Evolutionary conservation across 2,329 filamentous ascomycete species (phyloP), one percentile per base, ranked within the genome.

Genomic region (Aspergillus tanneri): DNA sequence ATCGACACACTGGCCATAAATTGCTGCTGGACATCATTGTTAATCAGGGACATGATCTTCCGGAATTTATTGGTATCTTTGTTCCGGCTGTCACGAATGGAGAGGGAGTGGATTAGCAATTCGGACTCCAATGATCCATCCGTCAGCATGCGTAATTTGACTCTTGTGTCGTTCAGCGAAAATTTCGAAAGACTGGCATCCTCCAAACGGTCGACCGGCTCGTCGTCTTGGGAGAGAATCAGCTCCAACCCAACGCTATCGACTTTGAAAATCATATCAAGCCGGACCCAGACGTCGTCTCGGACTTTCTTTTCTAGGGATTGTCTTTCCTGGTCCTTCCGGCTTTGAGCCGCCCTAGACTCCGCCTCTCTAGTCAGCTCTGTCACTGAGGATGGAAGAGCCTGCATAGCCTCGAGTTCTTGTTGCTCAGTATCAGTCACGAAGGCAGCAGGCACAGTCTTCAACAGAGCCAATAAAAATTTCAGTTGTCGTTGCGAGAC

Each of bases 1-100:
- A 99, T 95, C 0, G 91, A 95, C 3, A 99, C 76, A 65, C 88
- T 96, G 14, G 93, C 93, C 93, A 99, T 99, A 63, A 99, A 91
- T 61, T 99, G 95, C 67, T 97, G 91, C 37, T 84, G 82, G 46
- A 93, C 90, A 47, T 91, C 87, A 59, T 90, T 92, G 69, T 96
- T 97, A 63, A 91, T 90, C 46, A 95, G 85, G 2, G 91, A 91
- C 93, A 99, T 97, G 72, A 99, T 96, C 68, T 92, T 95, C 42
- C 90, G 84, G 78, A 95, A 99, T 65, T 95, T 96, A 75, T 96
- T 99, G 4, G 86, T 88, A 60, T 95, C 91, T 45, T 83, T 82
- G 4, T 84, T 85, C n/a, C 95, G 85, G 54, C 87, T 96, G 67
- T 99, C 93, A 47, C 88, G 83, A 56, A 97, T 96, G 0, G 90